phyloP scores from a whole-genome alignment of 495 filamentous ascomycete species.

The Astrocystis sublimbata region DNA sequence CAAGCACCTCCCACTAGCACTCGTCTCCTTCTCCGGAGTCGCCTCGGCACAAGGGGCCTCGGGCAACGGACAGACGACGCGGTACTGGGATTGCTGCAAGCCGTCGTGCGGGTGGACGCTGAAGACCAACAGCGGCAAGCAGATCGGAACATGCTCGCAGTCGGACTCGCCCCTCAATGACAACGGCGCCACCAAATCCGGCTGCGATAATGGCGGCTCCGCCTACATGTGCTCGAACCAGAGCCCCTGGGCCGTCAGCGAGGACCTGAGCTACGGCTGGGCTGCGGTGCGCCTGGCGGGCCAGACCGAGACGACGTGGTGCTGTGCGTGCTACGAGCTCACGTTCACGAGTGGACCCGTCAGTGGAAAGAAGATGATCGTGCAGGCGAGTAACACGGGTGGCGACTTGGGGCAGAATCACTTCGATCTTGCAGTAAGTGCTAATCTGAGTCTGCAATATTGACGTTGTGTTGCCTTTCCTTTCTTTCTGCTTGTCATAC shows the following conservation, averaged over 20 bases:
- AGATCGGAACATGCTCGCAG: conserved; percentile 56
- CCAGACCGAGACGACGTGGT: conserved; percentile 58
- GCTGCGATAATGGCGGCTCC: conserved; percentile 54
- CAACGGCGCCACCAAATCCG: conserved; percentile 45
- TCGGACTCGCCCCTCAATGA: conserved; percentile 55
- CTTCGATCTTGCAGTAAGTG: conserved; percentile 60
- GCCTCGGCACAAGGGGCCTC: conserved; percentile 29
- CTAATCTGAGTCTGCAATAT: background rate
- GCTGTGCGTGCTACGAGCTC: conserved; percentile 68
- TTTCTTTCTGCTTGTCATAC: no score
- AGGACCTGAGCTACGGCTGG: conserved; percentile 60
- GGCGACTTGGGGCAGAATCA: conserved; percentile 60
- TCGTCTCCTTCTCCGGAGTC: conserved; percentile 12
- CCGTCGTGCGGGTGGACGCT: conserved; percentile 63
- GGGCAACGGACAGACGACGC: conserved; percentile 56
- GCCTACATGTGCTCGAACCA: conserved; percentile 67
- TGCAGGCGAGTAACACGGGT: conserved; percentile 69
- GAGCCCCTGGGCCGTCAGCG: conserved; percentile 63
- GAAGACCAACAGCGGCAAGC: conserved; percentile 49
- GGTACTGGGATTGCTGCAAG: conserved; percentile 75
- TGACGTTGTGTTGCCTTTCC: background rate
- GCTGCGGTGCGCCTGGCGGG: conserved; percentile 59
- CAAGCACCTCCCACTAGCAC: conserved; percentile 17
- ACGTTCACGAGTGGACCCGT: conserved; percentile 62
- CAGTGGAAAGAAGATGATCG: conserved; percentile 62